Evolutionary conservation across 306 rosid species (phyloP).

Genomic region (Cucurbita ficifolia): DNA sequence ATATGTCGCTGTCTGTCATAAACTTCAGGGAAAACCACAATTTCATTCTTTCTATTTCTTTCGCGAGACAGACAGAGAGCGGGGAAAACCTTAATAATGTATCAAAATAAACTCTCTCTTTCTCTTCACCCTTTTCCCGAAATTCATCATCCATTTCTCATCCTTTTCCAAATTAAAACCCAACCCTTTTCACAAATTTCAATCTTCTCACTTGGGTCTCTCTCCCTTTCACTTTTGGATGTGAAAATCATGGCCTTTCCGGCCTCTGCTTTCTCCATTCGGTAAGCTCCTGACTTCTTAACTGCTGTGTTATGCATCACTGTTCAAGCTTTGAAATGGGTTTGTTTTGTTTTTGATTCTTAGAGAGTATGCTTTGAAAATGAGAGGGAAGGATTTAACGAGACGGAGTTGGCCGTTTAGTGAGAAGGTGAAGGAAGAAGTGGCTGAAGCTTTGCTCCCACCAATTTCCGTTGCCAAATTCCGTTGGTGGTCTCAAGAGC

Average conservation of each 20-base stretch:
- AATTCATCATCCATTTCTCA: not conserved
- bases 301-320: not conserved
- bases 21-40: conserved; percentile 28
- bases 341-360: conserved; percentile 2
- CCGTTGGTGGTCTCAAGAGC: conserved; percentile 56
- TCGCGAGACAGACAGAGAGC: too few species aligned
- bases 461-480: conserved; percentile 54
- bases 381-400: conserved; percentile 49
- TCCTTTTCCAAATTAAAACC: not conserved
- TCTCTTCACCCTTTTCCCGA: not conserved
- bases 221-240: not conserved
- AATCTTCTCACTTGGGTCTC: not conserved
- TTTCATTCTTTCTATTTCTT: not conserved
- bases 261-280: conserved; percentile 65
- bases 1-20: conserved; percentile 83
- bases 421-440: conserved; percentile 9
- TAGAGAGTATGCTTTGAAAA: conserved; percentile 66
- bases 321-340: not conserved
- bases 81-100: conserved; percentile 2
- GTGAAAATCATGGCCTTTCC: conserved; percentile 36
- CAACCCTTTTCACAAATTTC: not conserved
- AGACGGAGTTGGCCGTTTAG: conserved; percentile 62
- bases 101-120: not conserved
- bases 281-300: conserved; percentile 20
- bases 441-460: conserved; percentile 41